These are phyloP conservation scores for Globisporangium splendens DNA, from an alignment of 352 stramenopile genomes.

Conservation along the genomic window DNA sequence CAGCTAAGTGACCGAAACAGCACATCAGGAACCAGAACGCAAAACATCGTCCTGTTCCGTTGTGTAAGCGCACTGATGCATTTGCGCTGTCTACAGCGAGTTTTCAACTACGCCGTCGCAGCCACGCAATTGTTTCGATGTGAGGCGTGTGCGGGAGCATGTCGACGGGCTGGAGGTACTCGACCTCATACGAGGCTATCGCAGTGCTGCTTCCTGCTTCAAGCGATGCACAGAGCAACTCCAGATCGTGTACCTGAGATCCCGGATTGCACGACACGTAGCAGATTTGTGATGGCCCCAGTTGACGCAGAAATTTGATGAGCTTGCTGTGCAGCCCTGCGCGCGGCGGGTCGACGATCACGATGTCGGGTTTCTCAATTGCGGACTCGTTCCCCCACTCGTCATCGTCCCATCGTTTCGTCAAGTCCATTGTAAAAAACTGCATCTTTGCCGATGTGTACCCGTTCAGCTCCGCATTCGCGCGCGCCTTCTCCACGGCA, in stretches of 20 bases:
- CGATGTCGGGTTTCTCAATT: constrained; percentile 38
- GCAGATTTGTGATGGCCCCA: constrained; percentile 48
- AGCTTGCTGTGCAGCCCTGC: constrained; percentile 69
- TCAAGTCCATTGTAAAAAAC: constrained; percentile 63
- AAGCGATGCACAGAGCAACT: constrained; percentile 28
- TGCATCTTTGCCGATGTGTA: constrained; percentile 49
- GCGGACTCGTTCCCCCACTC: constrained; percentile 23
- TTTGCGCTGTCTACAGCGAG: not conserved
- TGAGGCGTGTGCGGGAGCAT: constrained; percentile 81
- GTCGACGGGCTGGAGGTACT: constrained; percentile 60
- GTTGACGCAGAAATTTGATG: constrained; percentile 41
- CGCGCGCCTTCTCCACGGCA: constrained; percentile 46
- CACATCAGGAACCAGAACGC: too few relatives aligned
- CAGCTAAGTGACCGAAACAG: too few relatives aligned
- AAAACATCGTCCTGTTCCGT: too few relatives aligned
- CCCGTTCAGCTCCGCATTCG: constrained; percentile 58
- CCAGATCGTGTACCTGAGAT: constrained; percentile 57
- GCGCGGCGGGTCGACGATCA: constrained; percentile 75
- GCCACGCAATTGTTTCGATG: constrained; percentile 75
- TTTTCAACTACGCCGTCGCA: constrained; percentile 25
- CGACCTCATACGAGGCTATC: constrained; percentile 30
- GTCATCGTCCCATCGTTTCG: constrained; percentile 44
- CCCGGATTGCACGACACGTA: constrained; percentile 80
- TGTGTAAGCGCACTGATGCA: too few relatives aligned
- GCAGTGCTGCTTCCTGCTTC: not conserved